Percentiles rank a stretch among this genome's conserved stretches.
Evolutionary conservation across 2,329 filamentous ascomycete species (phyloP).

Genomic region (Fusarium brachygibbosum): DNA sequence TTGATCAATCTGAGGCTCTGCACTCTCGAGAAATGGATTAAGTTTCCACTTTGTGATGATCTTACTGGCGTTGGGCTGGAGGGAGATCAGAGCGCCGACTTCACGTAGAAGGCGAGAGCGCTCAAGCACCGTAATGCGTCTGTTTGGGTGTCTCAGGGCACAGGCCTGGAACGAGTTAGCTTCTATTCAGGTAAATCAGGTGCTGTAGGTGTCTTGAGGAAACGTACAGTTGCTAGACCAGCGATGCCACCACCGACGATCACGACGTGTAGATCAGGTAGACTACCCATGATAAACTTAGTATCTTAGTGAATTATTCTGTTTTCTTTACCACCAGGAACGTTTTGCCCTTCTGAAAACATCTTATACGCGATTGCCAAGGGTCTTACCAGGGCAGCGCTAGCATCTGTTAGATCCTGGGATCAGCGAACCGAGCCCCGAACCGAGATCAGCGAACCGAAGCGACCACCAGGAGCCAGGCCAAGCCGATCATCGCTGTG

Average conservation of each 20-base stretch:
- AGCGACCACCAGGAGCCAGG: background rate
- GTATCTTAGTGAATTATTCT: background rate
- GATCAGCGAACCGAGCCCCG: constrained; percentile 25
- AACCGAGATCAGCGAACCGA: constrained; percentile 25
- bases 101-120: constrained; percentile 43
- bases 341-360: background rate
- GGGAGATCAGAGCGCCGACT: constrained; percentile 39
- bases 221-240: constrained; percentile 35
- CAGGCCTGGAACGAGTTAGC: constrained; percentile 23
- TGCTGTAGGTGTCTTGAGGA: no score
- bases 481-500: background rate
- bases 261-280: constrained; percentile 36
- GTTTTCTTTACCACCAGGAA: background rate
- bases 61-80: constrained; percentile 44
- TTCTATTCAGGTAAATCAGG: accelerated
- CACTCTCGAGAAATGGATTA: constrained; percentile 24
- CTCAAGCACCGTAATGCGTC: constrained; percentile 42
- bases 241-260: constrained; percentile 45
- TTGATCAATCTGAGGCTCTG: constrained; percentile 37
- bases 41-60: constrained; percentile 40
- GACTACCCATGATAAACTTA: constrained; percentile 33
- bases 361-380: constrained; percentile 27
- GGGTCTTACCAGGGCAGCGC: background rate
- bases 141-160: constrained; percentile 26
- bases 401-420: constrained; percentile 1